Evolutionary conservation across 2,329 filamentous ascomycete genomes (phyloP), one percentile per base, ranked within the genome.

Genomic region (Allantophomopsis cytisporea): DNA sequence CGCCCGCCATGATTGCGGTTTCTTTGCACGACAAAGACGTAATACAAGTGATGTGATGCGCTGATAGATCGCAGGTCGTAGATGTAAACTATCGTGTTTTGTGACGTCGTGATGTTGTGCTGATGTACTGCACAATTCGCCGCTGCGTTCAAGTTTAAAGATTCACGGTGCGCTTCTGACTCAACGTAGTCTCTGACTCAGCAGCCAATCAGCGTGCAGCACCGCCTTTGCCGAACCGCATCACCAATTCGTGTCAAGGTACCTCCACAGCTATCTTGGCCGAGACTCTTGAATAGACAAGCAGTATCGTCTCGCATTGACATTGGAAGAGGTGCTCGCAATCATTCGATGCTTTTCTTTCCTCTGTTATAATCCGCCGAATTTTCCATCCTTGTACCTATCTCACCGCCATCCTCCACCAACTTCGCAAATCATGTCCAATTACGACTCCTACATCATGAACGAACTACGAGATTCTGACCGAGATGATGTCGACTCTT

Each of bases 401-500:
- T 8, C 23, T 10, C 23, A 28, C 23, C 23, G 23, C 23, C 23
- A 28, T 28, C 23, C 11, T 28, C 11, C 23, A 28, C 23, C 5
- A 28, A 8, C 23, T 28, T 28, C 23, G 23, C 23, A 28, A 28
- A 28, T 28, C 8, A 28, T 28, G 23, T 28, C 23, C 23, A 28
- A 28, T 28, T 28, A 28, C 23, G 23, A 28, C 10, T 28, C 23
- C 8, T 28, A 28, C 23, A 28, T 28, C 23, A 28, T 28, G 23
- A 28, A 28, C 23, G 23, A 28, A 28, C 23, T 12, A 28, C 23
- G 23, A 10, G 23, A 28, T 10, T 28, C 23, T 3, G 69, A 76
- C 41, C 62, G 68, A 40, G 70, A 75, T 47, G 74, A 79, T 5
- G 53, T 80, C 50, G 74, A 77, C 55, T 79, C 76, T 39, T 66